Conservation (phyloP, 106 monocot genomes). For the Xerophyta viscosa region DNA sequence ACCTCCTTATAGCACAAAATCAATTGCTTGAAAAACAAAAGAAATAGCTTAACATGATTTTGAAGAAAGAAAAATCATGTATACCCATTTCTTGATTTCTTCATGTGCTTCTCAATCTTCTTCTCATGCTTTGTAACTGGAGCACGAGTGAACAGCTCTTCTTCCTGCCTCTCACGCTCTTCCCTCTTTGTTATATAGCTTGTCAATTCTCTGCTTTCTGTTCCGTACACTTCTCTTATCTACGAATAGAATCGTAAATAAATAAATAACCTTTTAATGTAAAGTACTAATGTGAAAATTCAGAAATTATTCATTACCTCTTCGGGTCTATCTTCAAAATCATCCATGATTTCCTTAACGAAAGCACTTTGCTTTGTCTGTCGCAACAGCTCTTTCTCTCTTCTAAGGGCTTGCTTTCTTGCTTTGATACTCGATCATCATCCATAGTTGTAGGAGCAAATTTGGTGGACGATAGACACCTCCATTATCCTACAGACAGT, state of each 20-base stretch:
- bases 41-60: too few species aligned
- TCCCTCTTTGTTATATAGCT: conserved; percentile 58
- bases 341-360: conserved; percentile 74
- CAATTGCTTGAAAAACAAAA: too few species aligned
- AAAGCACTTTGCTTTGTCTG: conserved; percentile 48
- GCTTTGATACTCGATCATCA: conserved; percentile 73
- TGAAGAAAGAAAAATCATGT: too few species aligned
- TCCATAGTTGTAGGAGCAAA: conserved; percentile 87
- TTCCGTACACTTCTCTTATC: conserved; percentile 58
- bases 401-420: conserved; percentile 54
- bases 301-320: too few species aligned
- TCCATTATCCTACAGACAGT: conserved; percentile 32
- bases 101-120: conserved; percentile 55
- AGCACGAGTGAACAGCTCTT: conserved; percentile 85
- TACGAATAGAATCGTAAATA: conserved; percentile 14
- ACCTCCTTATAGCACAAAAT: too few species aligned
- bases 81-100: conserved; percentile 73
- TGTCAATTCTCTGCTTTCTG: conserved; percentile 76
- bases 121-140: conserved; percentile 74
- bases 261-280: too few species aligned
- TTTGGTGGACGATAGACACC: conserved; percentile 75
- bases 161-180: conserved; percentile 60
- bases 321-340: conserved; percentile 81
- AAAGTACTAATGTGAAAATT: too few species aligned
- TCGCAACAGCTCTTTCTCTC: conserved; percentile 51